phyloP scores from a whole-genome alignment of 352 stramenopile genomes.

The Globisporangium polare region DNA sequence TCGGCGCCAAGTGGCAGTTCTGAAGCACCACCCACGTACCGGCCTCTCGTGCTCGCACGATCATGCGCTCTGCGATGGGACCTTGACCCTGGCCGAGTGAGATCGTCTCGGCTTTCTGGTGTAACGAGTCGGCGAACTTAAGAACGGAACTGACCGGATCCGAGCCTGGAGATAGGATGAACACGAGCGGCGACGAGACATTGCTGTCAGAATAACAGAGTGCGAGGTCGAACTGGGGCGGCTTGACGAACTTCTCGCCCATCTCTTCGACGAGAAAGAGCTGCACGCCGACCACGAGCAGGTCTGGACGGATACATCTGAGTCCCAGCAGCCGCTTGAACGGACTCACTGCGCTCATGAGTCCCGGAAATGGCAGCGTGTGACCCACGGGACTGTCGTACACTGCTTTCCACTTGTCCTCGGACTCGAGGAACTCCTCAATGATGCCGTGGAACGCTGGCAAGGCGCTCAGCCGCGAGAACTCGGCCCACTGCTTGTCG shows the following conservation, averaged over 20 bases:
- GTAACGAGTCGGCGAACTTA: constrained; percentile 80
- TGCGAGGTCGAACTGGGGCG: constrained; percentile 85
- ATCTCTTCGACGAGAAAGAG: constrained; percentile 88
- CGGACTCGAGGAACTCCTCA: constrained; percentile 74
- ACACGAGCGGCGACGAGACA: constrained; percentile 87
- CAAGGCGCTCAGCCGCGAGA: constrained; percentile 85
- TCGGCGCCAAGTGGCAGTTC: constrained; percentile 88
- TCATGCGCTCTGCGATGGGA: constrained; percentile 89
- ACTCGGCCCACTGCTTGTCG: constrained; percentile 91
- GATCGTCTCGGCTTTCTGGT: constrained; percentile 82
- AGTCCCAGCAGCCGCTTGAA: constrained; percentile 79
- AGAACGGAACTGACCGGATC: constrained; percentile 90
- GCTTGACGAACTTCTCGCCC: constrained; percentile 91
- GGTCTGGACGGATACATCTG: constrained; percentile 80
- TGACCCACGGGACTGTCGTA: constrained; percentile 86
- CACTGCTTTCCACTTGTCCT: constrained; percentile 83
- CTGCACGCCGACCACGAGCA: constrained; percentile 88
- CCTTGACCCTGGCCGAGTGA: constrained; percentile 92
- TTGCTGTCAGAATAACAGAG: constrained; percentile 87
- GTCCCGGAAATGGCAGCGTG: constrained; percentile 68
- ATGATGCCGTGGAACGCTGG: constrained; percentile 77
- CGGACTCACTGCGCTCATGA: constrained; percentile 53
- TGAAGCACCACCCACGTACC: constrained; percentile 91
- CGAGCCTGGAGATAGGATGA: constrained; percentile 89
- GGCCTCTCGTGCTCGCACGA: constrained; percentile 68